Evolutionary conservation across 148 eudicot species (phyloP), one percentile per base, ranked within the genome.

Genomic region (Persicaria maculosa): DNA sequence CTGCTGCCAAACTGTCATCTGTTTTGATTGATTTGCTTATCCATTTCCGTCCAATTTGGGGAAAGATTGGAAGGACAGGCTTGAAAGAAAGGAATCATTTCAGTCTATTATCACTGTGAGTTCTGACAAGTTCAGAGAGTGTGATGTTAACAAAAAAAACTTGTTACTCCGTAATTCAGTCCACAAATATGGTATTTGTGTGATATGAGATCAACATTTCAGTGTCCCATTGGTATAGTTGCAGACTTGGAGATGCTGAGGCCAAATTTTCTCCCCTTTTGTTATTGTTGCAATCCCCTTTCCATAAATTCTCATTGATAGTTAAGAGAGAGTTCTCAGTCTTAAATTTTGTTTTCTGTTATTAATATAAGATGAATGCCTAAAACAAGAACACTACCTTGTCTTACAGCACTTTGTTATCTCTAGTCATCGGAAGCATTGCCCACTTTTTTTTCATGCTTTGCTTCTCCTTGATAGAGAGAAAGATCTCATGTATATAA

Each of bases 1-100:
- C 46, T 65, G 70, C 19, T 65, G 70, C 17, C 46, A 14, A 64
- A 4, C 40, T 31, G 40, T 31, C n/a, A 15, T 40, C 15, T 65
- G 5, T 65, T 65, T 65, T 65, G 70, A 65, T 65, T 65, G 46
- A 65, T 36, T 31, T 65, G 46, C 46, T 43, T 65, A 65, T 65
- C 22, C 17, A 65, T 4, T 36, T 40, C 19, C 70, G 40, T 65
- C 70, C 70, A 7, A 65, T 40, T 40, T 65, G 47, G 70, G 70
- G 36, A 10, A 9, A 40, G 25, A 0, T 59, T 22, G 19, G 14
- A 65, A 65, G 46, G 70, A 16, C 7, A 36, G 1, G 70, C 11
- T 65, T 17, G 16, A 36, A 12, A 9, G 68, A 62, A 16, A 62
- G 44, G 68, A 9, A 12, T 2, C 10, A 11, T 40, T 65, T 65